phyloP scores from a whole-genome alignment of 345 rosid genomes.

The Salix viminalis region DNA sequence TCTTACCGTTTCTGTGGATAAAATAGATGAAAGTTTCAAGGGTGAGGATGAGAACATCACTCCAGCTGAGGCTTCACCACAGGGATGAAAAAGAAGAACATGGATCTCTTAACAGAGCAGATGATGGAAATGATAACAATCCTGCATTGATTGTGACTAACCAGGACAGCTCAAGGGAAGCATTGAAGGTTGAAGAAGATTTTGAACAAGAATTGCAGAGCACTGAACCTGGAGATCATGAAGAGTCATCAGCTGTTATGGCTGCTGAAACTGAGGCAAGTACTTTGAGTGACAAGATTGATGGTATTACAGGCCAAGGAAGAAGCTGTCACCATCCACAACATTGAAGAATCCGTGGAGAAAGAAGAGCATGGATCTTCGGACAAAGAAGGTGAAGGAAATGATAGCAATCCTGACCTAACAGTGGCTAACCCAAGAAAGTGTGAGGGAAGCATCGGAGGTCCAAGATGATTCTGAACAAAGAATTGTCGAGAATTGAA shows the following conservation, averaged over 20 bases:
- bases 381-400: neutral
- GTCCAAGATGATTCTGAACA: too few species aligned
- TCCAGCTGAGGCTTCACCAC: neutral
- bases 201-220: neutral
- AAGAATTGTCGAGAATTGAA: neutral
- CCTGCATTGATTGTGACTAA: neutral
- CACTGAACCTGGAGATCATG: conserved; percentile 5
- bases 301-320: neutral
- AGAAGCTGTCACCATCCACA: conserved; percentile 7
- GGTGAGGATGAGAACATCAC: neutral
- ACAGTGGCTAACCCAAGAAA: neutral
- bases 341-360: conserved; percentile 1
- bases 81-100: neutral
- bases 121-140: neutral
- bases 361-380: neutral
- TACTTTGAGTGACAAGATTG: neutral
- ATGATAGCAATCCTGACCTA: neutral
- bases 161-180: neutral
- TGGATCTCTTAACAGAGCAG: neutral
- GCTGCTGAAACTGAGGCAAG: conserved; percentile 4
- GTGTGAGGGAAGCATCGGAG: neutral
- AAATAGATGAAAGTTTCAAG: neutral
- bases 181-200: neutral
- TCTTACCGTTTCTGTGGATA: neutral
- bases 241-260: neutral